phyloP scores from a whole-genome alignment of 352 stramenopile species.

The Globisporangium paroecandrum region DNA sequence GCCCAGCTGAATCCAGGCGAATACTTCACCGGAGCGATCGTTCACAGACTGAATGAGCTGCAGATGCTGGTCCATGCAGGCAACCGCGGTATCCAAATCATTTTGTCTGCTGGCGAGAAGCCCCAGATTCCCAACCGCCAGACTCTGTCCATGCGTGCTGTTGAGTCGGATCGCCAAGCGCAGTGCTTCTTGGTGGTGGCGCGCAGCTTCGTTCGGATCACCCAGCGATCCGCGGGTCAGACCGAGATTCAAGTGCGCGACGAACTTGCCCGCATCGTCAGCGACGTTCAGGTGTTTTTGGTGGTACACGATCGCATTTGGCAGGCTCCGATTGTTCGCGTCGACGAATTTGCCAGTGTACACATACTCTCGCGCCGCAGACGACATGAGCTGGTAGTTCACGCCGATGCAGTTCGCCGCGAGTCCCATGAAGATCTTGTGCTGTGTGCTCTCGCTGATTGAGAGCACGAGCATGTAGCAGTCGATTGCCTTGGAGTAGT shows the following conservation, averaged over 20 bases:
- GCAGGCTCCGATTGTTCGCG: slow-evolving; percentile 37
- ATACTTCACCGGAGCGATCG: slow-evolving; percentile 71
- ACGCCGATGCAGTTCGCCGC: slow-evolving; percentile 88
- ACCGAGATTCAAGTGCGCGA: slow-evolving; percentile 84
- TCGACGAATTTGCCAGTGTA: slow-evolving; percentile 79
- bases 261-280: slow-evolving; percentile 84
- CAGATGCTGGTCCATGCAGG: slow-evolving; percentile 89
- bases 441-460: slow-evolving; percentile 79
- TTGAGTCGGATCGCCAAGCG: slow-evolving; percentile 83
- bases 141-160: slow-evolving; percentile 79
- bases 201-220: slow-evolving; percentile 64
- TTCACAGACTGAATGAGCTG: slow-evolving; percentile 86
- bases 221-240: slow-evolving; percentile 71
- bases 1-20: slow-evolving; percentile 85
- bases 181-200: slow-evolving; percentile 85
- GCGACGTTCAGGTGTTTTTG: slow-evolving; percentile 72
- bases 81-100: slow-evolving; percentile 68
- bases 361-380: slow-evolving; percentile 46
- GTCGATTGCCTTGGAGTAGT: slow-evolving; percentile 81
- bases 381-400: slow-evolving; percentile 79
- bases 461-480: slow-evolving; percentile 84
- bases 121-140: slow-evolving; percentile 86
- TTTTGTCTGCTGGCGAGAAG: slow-evolving; percentile 81
- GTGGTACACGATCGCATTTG: slow-evolving; percentile 60
- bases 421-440: slow-evolving; percentile 70